Conservation (phyloP, 192 early-diverging fungal species). For the Thamnidium elegans region DNA sequence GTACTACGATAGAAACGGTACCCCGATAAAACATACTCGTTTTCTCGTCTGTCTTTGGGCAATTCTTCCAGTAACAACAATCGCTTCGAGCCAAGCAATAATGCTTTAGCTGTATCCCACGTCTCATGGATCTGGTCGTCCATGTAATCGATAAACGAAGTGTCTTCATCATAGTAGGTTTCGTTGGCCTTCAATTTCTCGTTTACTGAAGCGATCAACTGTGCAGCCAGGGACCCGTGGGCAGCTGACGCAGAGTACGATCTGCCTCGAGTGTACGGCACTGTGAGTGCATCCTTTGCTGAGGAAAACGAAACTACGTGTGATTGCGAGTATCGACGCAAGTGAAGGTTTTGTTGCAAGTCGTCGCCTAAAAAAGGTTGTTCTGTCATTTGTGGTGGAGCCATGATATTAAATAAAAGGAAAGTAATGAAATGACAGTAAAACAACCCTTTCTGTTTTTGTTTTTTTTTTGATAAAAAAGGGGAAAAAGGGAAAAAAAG, state of each 20-base stretch:
- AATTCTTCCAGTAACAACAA: slow-evolving; percentile 51
- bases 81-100: slow-evolving; percentile 46
- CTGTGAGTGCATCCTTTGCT: slow-evolving; percentile 2
- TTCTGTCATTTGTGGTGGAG: neutral
- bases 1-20: slow-evolving; percentile 50
- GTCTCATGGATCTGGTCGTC: slow-evolving; percentile 46
- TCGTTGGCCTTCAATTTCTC: slow-evolving; percentile 36
- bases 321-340: slow-evolving; percentile 9
- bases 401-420: neutral
- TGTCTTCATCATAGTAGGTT: slow-evolving; percentile 39
- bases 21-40: slow-evolving; percentile 47
- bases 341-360: neutral
- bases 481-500: too few relatives aligned
- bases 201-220: slow-evolving; percentile 8
- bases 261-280: slow-evolving; percentile 8
- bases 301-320: slow-evolving; percentile 5
- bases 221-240: neutral
- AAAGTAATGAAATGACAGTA: neutral
- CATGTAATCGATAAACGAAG: slow-evolving; percentile 44
- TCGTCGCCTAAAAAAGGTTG: neutral
- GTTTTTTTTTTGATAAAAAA: too few relatives aligned
- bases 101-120: slow-evolving; percentile 45
- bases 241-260: slow-evolving; percentile 7
- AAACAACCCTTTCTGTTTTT: too few relatives aligned
- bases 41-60: slow-evolving; percentile 55